Base-by-base conservation (phyloP, 805 yeast genomes). In the Nakazawaea anatomiae region DNA sequence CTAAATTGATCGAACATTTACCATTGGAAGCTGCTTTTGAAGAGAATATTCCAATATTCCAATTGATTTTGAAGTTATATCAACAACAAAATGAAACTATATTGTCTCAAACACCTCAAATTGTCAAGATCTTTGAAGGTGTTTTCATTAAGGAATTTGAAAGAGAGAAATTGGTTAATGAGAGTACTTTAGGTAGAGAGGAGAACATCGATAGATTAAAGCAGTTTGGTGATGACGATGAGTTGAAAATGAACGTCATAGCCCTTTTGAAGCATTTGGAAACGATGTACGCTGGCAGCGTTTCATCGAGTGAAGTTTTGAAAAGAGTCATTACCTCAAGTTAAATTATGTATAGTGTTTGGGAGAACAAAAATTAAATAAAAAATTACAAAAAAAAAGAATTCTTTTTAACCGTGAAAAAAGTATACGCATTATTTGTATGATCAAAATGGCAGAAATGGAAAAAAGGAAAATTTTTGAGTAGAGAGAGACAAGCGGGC, bases 1-100 rank as follows among this genome's bases (percentile, higher is more conserved):
- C 96, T 46, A 79, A 76, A 28, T 74, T 94, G 61, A 72, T 91
- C 55, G 71, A 76, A 47, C 92, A 87, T 61, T 77, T 94, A 63
- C 99, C 99, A 47, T 78, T 94, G 63, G 80, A 83, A 63, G 82
- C 90, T 49, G 97, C 91, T 2, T 85, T 78, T 56, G 98, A 92
- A 72, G 99, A 94, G 71, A 89, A 94, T 71, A 80, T 83, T 32
- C 97, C 98, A 49, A 85, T 94, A 56, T 87, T 89, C 69, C 82
- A 86, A 60, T 74, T 91, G 57, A 76, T 94, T 51, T 73, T 87
- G 64, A 77, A 79, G 61, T 75, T 92, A 58, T 88, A 86, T 74
- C 83, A 81, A 63, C 67, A 76, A 52, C 78, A 80, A 57, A 77
- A 84, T 65, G 75, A 75, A 42, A 65, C 78, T 29, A 78, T 86